Evolutionary conservation across 1,284 basidiomycete genomes (phyloP), one percentile per base, ranked within the genome.

Genomic region (Vanrija sp.): DNA sequence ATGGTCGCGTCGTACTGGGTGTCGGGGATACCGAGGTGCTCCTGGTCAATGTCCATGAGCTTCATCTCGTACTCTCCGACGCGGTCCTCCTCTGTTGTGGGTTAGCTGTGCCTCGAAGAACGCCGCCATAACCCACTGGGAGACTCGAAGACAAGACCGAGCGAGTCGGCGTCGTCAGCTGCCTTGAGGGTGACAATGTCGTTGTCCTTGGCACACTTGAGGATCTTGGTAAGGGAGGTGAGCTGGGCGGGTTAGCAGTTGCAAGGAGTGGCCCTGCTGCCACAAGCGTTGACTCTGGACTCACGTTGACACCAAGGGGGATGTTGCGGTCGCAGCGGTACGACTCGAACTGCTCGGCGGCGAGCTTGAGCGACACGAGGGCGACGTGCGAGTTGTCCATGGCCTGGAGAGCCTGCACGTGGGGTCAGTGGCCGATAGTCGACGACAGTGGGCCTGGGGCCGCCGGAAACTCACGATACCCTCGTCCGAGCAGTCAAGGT

Each of bases 351-450:
- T 89, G 89, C 0, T 82, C 79, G 0, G 85, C 83, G 28, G 86
- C 18, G 48, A 97, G 83, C 61, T 86, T 83, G 49, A 75, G 71
- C 18, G 73, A 72, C 39, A 98, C 95, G 58, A 98, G 87, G 1
- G 95, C 96, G 69, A 98, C 95, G 78, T 98, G 96, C 6, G 95
- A 98, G 83, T 97, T 98, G 82, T 98, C 96, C 96, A 98, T 99
- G 1, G 96, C 95, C 82, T 98, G 96, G 15, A 97, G 83, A 54
- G 85, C 85, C 85, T 87, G 61, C 21, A 28, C 9, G 3, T 19
- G 52, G 51, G 21, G 39, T 54, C 23, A 42, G 39, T 0, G 82
- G 26, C 2, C 8, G 28, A 12, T 5, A 52, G n/a, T 50, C 25
- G 38, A 39, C 34, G n/a, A n/a, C n/a, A n/a, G n/a, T n/a, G n/a